These are phyloP conservation scores for Aspergillus neotritici DNA, from an alignment of 2,329 filamentous ascomycete genomes.

Conservation along the genomic window DNA sequence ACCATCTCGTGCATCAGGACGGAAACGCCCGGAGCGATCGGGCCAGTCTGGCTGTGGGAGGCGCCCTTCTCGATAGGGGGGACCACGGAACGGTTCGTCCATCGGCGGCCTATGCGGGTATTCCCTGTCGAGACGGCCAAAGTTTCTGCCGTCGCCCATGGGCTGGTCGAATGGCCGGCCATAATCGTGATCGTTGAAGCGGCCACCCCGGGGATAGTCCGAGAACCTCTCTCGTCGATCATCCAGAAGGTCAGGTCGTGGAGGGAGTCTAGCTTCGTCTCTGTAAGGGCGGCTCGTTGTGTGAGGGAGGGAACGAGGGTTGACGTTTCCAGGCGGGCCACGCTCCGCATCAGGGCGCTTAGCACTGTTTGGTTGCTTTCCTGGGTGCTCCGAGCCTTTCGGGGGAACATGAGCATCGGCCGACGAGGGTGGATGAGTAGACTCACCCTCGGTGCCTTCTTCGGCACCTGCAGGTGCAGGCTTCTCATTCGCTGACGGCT, in stretches of 20 bases:
- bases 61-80: conserved; percentile 31
- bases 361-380: conserved; percentile 28
- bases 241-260: conserved; percentile 37
- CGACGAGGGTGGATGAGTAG: conserved; percentile 15
- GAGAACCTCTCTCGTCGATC: conserved; percentile 35
- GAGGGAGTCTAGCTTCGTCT: conserved; percentile 33
- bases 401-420: conserved; percentile 22
- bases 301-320: conserved; percentile 29
- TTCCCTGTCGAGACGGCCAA: conserved; percentile 36
- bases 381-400: conserved; percentile 22
- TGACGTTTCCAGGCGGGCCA: conserved; percentile 18
- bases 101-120: conserved; percentile 26
- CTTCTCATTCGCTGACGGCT: conserved; percentile 9
- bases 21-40: conserved; percentile 32
- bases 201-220: conserved; percentile 32
- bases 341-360: conserved; percentile 38
- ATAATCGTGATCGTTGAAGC: conserved; percentile 35
- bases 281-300: conserved; percentile 35
- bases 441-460: conserved; percentile 8
- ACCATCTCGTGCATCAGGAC: conserved; percentile 25
- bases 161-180: conserved; percentile 33
- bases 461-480: conserved; percentile 9
- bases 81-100: conserved; percentile 38
- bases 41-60: conserved; percentile 32
- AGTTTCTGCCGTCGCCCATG: conserved; percentile 27